Percentiles rank a stretch among this genome's conserved stretches.
Conservation (phyloP, 176 grass and related monocot genomes). For the Cymbopogon citratus region DNA sequence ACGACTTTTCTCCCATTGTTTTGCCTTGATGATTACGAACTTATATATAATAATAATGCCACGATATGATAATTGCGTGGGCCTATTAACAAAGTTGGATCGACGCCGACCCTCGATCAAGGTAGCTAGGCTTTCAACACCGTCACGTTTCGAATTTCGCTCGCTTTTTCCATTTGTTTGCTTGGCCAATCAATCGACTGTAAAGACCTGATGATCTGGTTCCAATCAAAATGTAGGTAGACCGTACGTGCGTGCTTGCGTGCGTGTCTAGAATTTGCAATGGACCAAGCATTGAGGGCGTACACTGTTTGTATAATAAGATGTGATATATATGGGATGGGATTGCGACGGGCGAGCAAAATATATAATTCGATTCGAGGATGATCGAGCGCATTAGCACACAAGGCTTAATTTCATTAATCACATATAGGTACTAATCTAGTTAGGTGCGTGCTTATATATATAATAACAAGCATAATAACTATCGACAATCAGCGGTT, state of each 20-base stretch:
- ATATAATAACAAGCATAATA: no score
- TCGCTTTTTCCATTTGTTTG: neutral
- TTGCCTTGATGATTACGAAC: no score
- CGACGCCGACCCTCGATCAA: neutral
- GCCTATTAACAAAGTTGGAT: neutral
- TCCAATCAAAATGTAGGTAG: neutral
- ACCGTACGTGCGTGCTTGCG: neutral
- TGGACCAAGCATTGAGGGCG: no score
- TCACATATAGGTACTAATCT: neutral
- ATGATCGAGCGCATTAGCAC: neutral
- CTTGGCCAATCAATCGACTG: neutral
- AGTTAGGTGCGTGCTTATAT: neutral
- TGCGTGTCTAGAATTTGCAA: neutral
- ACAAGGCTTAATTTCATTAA: neutral
- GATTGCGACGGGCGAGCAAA: no score
- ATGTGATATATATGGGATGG: no score
- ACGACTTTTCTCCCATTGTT: no score
- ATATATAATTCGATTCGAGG: no score
- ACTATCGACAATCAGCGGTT: neutral
- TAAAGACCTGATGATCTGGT: neutral
- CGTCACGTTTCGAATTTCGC: conserved; percentile 22
- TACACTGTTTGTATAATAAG: no score
- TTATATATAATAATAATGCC: no score
- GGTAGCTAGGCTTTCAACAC: neutral
- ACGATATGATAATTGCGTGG: neutral